Evolutionary conservation across 768 basidiomycete species (phyloP).

Genomic region (Panus rudis): DNA sequence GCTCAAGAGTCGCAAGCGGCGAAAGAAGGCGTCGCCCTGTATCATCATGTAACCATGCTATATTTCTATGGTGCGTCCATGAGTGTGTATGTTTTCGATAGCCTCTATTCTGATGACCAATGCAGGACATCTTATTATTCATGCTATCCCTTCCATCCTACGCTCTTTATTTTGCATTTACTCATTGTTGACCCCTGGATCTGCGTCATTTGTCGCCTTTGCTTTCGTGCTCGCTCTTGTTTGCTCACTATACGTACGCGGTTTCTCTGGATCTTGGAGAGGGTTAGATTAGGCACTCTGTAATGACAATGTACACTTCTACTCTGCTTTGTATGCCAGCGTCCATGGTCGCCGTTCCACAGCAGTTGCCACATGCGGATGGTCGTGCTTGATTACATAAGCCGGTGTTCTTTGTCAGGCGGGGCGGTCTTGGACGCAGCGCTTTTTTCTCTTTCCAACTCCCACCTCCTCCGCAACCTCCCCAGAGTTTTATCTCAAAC

Average conservation of each 20-base stretch:
- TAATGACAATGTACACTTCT: too few relatives aligned
- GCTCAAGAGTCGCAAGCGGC: background rate
- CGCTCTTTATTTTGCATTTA: constrained; percentile 1
- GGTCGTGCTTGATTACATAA: constrained; percentile 1
- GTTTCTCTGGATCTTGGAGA: too few relatives aligned
- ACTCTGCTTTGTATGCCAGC: background rate
- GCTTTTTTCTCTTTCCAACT: constrained; percentile 14
- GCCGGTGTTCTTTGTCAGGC: background rate
- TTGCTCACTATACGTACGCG: constrained; percentile 1
- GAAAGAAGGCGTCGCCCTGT: constrained; percentile 23
- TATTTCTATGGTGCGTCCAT: background rate
- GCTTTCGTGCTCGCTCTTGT: constrained; percentile 1
- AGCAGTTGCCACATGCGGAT: too few relatives aligned
- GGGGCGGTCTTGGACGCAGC: background rate
- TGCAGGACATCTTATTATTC: too few relatives aligned
- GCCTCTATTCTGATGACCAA: too few relatives aligned
- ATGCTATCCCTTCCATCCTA: background rate
- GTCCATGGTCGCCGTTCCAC: too few relatives aligned
- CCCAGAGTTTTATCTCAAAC: background rate
- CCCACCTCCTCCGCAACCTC: constrained; percentile 10
- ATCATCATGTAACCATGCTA: constrained; percentile 10
- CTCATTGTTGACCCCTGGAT: too few relatives aligned
- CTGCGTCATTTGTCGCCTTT: too few relatives aligned
- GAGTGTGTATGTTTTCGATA: too few relatives aligned
- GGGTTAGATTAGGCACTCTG: too few relatives aligned